Conservation (phyloP, 768 basidiomycete species). For the Pholiota molesta region DNA sequence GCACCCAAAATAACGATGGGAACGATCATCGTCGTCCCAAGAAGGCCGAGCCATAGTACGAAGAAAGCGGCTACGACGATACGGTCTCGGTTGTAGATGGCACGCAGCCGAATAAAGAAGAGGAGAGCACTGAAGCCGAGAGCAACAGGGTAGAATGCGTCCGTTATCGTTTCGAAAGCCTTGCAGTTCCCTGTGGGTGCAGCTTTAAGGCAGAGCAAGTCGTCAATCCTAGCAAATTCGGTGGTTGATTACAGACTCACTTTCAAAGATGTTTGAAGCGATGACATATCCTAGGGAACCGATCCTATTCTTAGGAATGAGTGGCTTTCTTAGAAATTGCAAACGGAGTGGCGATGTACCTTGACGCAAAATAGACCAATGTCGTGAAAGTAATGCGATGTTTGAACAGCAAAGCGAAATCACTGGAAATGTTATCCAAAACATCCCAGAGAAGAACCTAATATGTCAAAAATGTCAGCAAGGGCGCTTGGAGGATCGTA, state of each 20-base stretch:
- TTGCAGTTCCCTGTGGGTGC: conserved; percentile 3
- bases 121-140: conserved; percentile 9
- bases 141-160: conserved; percentile 9
- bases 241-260: neutral
- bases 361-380: conserved; percentile 14
- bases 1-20: conserved; percentile 7
- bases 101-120: conserved; percentile 12
- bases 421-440: conserved; percentile 10
- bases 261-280: conserved; percentile 9
- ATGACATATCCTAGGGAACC: conserved; percentile 9
- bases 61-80: conserved; percentile 4
- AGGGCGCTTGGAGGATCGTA: neutral
- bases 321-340: neutral
- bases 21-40: conserved; percentile 6
- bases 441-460: conserved; percentile 19
- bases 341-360: neutral
- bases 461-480: neutral
- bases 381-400: conserved; percentile 11
- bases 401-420: conserved; percentile 11
- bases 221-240: neutral
- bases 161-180: conserved; percentile 9
- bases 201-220: neutral
- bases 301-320: neutral
- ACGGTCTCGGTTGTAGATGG: conserved; percentile 10
- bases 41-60: conserved; percentile 8